Conservation (phyloP, 768 basidiomycete species). For the Infundibulicybe gibba region DNA sequence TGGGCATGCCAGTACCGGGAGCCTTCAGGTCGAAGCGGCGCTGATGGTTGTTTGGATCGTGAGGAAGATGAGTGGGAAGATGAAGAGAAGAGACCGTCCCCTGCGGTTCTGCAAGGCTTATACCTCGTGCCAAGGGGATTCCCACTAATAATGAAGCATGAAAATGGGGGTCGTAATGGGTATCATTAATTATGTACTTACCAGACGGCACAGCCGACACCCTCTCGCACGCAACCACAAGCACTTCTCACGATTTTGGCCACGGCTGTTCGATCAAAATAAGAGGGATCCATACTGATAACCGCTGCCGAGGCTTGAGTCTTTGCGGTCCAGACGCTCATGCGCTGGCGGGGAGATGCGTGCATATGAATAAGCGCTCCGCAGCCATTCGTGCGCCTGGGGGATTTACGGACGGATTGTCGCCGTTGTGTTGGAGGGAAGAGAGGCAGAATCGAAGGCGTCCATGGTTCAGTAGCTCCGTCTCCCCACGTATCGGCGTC, state of each 20-base stretch:
- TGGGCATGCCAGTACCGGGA: conserved; percentile 36
- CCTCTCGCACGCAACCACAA: conserved; percentile 67
- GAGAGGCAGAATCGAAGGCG: conserved; percentile 13
- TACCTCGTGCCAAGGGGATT: conserved; percentile 64
- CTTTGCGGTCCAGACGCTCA: conserved; percentile 58
- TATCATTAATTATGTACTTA: conserved; percentile 20
- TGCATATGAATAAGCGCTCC: conserved; percentile 56
- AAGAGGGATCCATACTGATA: conserved; percentile 50
- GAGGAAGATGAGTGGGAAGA: neutral
- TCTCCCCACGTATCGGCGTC: conserved; percentile 4
- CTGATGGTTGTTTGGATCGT: conserved; percentile 3
- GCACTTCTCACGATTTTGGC: conserved; percentile 49
- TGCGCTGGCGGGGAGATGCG: conserved; percentile 48
- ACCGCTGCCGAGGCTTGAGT: conserved; percentile 50
- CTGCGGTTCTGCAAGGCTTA: conserved; percentile 55
- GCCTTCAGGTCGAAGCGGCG: conserved; percentile 33
- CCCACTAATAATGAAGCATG: conserved; percentile 35
- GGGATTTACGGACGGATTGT: neutral
- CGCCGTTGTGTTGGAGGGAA: neutral
- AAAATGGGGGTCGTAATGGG: neutral
- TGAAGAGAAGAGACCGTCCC: conserved; percentile 35
- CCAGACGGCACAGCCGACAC: conserved; percentile 64
- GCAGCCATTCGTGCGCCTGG: conserved; percentile 44
- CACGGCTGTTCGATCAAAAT: conserved; percentile 49
- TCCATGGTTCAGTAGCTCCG: conserved; percentile 6